A percentile compares a stretch with the other conserved stretches of the same genome.
Evolutionary conservation across 148 eudicot genomes (phyloP).

Genomic region (Arbutus unedo): DNA sequence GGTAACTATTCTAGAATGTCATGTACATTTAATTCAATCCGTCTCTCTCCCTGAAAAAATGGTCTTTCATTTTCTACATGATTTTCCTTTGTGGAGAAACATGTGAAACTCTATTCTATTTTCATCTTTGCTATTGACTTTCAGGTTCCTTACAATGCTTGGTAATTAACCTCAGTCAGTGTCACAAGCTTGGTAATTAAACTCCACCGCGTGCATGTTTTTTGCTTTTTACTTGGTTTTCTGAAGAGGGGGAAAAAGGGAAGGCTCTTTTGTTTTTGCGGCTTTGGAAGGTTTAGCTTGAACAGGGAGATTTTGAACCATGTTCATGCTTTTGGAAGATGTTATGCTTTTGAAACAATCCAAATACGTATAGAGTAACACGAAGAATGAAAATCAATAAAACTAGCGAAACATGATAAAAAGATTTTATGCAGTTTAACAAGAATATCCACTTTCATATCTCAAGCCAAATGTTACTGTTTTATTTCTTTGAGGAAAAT

Average conservation of each 20-base stretch:
- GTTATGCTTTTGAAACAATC: too few relatives aligned
- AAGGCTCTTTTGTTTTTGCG: not conserved
- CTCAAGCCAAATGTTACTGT: too few relatives aligned
- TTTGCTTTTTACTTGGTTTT: not conserved
- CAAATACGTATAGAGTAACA: too few relatives aligned
- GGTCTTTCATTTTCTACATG: not conserved
- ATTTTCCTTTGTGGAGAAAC: not conserved
- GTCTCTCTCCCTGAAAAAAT: not conserved
- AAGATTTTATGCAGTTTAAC: too few relatives aligned
- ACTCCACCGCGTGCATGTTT: not conserved
- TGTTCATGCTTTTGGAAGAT: too few relatives aligned
- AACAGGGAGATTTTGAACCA: too few relatives aligned
- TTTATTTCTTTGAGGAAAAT: too few relatives aligned
- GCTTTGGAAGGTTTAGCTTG: not conserved
- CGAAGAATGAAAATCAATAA: not conserved
- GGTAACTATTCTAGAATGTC: not conserved
- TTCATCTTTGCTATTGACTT: not conserved
- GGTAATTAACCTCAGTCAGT: not conserved
- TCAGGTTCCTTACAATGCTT: not conserved
- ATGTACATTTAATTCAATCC: not conserved
- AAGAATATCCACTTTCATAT: too few relatives aligned
- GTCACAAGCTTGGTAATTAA: not conserved
- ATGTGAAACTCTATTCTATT: not conserved
- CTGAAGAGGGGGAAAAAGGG: not conserved
- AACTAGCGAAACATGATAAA: not conserved